Base-by-base conservation (phyloP, 2,329 filamentous ascomycete genomes). In the Ascochyta lentis region DNA sequence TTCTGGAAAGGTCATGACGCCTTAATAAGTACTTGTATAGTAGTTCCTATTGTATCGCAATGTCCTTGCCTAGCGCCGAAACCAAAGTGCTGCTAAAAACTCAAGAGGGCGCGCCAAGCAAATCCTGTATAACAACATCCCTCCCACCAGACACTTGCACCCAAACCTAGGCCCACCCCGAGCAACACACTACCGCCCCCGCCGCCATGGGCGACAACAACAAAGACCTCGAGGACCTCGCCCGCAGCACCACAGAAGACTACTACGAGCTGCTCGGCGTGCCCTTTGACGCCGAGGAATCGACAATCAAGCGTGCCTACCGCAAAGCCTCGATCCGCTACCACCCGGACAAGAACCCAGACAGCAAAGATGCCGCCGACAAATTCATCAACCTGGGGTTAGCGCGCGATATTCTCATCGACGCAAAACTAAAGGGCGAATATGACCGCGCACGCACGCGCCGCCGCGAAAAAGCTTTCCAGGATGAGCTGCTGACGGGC, bases 301-400 rank as follows among this genome's bases (percentile, higher is more conserved):
- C 86, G n/a, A 89, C 92, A 59, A 89, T 96, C 68, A 88, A 91
- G 61, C 87, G 89, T 64, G 92, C 91, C 40, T 97, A 94, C 81
- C 86, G 92, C 56, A 90, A 91, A 67, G 88, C 89, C 27, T 92
- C 92, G 3, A 81, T 96, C n/a, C 92, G 91, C 70, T 92, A 93
- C 80, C 94, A 98, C 75, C 94, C 94, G 1, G 94, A 98, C 82
- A 96, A 97, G 78, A 88, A 93, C 51, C 85, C 85, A 48, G 73
- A 74, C 63, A 72, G 79, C 56, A 76, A 78, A 5, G 78, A 78
- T 66, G 91, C 95, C 64, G 83, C 91, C 41, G 87, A 88, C 52
- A 90, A 90, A 69, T 98, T 96, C 80, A 90, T 96, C 75, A 82
- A 90, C 1, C 87, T 96, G 54, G 90, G 92, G 70, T 89, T 90